Evolutionary conservation across 2,329 filamentous ascomycete species (phyloP), one percentile per base, ranked within the genome.

Genomic region (Penicillium sp.): DNA sequence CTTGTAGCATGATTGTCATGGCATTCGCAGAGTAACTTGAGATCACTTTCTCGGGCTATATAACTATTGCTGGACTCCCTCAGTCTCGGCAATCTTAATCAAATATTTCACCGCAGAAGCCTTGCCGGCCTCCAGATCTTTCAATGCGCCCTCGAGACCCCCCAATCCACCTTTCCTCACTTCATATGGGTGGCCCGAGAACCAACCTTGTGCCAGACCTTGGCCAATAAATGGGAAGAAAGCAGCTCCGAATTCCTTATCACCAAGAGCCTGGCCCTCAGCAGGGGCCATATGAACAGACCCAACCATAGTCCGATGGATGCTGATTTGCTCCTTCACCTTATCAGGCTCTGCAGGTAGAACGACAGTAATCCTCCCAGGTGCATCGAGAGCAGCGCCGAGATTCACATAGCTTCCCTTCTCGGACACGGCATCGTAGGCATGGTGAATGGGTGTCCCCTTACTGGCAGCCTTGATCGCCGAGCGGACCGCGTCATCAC

Each of bases 91-190:
- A 63, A 81, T 75, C 53, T 69, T 70, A 58, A 80, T 79, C 0
- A 85, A 77, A 69, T 83, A 85, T 67, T 86, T 86, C 0, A 79
- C 72, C 1, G 75, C 82, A 58, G 77, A 82, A 21, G 78, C 80
- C 64, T 78, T 80, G 0, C 82, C 82, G 26, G 72, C 73, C 61
- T 75, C 78, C 60, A 86, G 62, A 54, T 79, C 76, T 55, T 65
- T 63, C 64, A 85, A 60, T 0, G 69, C 81, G 31, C 60, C 66
- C 58, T 81, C 67, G 2, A 83, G 64, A 0, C 80, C 79, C 4
- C 62, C 69, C 44, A 84, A 57, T 0, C 80, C 81, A 3, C 79
- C 77, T 0, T 69, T 64, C 3, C 77, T 64, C 13, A 80, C 70
- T 58, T 79, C 73, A 49, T 67, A 65, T 31, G 75, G 76, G 65